Percentiles rank a stretch among this genome's conserved stretches.
phyloP scores from a whole-genome alignment of 2,329 filamentous ascomycete genomes.

The Gremmenia infestans region DNA sequence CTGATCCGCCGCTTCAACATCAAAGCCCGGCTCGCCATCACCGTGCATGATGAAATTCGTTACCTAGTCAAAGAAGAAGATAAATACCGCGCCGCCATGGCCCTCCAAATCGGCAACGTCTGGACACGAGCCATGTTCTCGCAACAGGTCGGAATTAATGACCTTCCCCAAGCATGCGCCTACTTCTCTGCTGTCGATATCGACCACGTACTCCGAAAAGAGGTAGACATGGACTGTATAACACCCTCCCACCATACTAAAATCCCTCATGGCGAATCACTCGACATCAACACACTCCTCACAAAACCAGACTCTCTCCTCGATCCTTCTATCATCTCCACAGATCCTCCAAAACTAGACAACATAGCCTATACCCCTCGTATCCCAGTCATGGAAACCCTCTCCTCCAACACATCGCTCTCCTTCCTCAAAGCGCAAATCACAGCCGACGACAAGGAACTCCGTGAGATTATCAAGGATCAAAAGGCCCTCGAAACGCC shows the following conservation, averaged over 20 bases:
- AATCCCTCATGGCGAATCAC: constrained; percentile 78
- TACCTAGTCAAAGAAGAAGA: constrained; percentile 85
- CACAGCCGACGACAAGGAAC: constrained; percentile 64
- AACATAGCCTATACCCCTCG: constrained; percentile 65
- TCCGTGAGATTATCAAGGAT: constrained; percentile 66
- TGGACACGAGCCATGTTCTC: constrained; percentile 98
- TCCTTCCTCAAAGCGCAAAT: constrained; percentile 83
- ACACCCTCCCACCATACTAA: constrained; percentile 77
- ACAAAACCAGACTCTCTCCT: constrained; percentile 63
- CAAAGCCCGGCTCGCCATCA: constrained; percentile 79
- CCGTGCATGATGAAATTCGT: constrained; percentile 95
- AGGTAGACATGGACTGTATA: constrained; percentile 96
- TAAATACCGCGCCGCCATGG: constrained; percentile 85
- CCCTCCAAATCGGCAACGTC: constrained; percentile 86
- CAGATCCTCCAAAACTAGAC: constrained; percentile 52
- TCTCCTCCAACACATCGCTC: constrained; percentile 46
- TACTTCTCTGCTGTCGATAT: constrained; percentile 96
- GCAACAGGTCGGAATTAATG: constrained; percentile 93
- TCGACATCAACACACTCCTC: constrained; percentile 78
- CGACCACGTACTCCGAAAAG: constrained; percentile 91
- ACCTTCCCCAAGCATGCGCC: constrained; percentile 88
- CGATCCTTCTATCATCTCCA: constrained; percentile 58
- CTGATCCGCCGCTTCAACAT: constrained; percentile 81
- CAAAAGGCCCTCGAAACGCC: constrained; percentile 7
- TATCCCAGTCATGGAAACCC: constrained; percentile 70